A percentile compares a stretch with the other conserved stretches of the same genome.
Evolutionary conservation across 257 asterid species (phyloP).

Genomic region (Voacanga thouarsii): DNA sequence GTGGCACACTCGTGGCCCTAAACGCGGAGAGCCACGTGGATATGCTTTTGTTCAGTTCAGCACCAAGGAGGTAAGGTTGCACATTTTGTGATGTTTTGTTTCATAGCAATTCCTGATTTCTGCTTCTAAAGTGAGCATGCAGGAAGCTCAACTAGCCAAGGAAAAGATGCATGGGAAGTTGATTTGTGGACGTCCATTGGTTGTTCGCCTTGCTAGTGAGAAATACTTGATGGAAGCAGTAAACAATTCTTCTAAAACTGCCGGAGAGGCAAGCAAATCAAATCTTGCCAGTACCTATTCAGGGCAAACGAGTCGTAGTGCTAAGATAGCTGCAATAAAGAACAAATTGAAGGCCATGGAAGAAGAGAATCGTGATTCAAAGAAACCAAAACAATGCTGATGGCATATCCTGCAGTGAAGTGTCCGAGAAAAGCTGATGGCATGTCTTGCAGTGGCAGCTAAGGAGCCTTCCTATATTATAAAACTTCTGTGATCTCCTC

Average conservation of each 20-base stretch:
- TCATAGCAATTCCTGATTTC: constrained; percentile 38
- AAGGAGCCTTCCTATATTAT: not conserved
- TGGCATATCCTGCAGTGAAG: not conserved
- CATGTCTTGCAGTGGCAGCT: not conserved
- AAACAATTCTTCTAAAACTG: constrained; percentile 30
- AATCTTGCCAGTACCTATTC: constrained; percentile 27
- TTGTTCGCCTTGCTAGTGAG: constrained; percentile 84
- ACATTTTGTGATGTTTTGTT: constrained; percentile 3
- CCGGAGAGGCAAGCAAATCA: constrained; percentile 41
- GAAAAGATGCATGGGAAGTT: constrained; percentile 89
- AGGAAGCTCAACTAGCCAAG: constrained; percentile 87
- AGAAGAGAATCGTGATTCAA: constrained; percentile 45
- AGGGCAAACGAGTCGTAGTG: constrained; percentile 58
- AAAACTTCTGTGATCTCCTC: too few species aligned
- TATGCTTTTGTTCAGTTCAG: constrained; percentile 79
- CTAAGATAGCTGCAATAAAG: constrained; percentile 89
- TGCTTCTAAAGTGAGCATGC: constrained; percentile 85
- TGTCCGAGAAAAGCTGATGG: not conserved
- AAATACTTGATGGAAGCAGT: constrained; percentile 43
- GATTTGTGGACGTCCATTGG: constrained; percentile 62
- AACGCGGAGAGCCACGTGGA: constrained; percentile 80
- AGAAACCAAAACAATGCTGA: constrained; percentile 44
- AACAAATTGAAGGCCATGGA: constrained; percentile 83
- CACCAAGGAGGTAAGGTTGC: constrained; percentile 70
- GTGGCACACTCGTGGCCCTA: constrained; percentile 96